A percentile compares a stretch with the other conserved stretches of the same genome.
phyloP scores from a whole-genome alignment of 345 rosid genomes.

The Lumnitzera littorea region DNA sequence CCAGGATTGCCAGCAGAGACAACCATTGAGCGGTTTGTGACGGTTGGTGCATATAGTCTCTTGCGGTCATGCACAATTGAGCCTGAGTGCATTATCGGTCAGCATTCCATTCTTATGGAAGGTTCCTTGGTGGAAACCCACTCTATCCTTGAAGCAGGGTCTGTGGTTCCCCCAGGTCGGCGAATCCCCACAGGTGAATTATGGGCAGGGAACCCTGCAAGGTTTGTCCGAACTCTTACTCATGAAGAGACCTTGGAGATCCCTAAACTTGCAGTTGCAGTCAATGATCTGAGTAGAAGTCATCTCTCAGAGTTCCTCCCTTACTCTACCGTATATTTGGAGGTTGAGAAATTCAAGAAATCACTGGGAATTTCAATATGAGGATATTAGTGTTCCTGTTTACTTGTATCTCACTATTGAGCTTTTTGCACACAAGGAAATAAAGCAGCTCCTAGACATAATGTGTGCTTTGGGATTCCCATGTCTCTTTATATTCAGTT shows the following conservation, averaged over 20 bases:
- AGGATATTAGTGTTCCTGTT: conserved; percentile 1
- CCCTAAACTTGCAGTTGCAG: conserved; percentile 93
- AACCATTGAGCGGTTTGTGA: conserved; percentile 77
- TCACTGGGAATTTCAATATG: conserved; percentile 60
- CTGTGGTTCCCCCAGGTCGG: conserved; percentile 93
- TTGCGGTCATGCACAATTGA: conserved; percentile 88
- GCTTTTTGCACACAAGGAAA: too few relatives aligned
- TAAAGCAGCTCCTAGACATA: too few relatives aligned
- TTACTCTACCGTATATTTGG: conserved; percentile 85
- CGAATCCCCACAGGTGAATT: conserved; percentile 93
- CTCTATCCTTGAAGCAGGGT: conserved; percentile 91
- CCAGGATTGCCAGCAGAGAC: conserved; percentile 95
- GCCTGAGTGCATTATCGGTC: conserved; percentile 98
- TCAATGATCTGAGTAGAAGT: conserved; percentile 67
- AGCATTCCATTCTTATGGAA: conserved; percentile 96
- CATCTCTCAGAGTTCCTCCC: conserved; percentile 86
- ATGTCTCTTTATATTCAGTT: too few relatives aligned
- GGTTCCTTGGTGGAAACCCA: conserved; percentile 91
- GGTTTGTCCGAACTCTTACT: conserved; percentile 70
- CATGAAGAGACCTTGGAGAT: conserved; percentile 92
- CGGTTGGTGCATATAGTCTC: conserved; percentile 81
- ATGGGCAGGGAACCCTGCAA: conserved; percentile 99
- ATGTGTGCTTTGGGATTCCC: too few relatives aligned
- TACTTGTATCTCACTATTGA: too few relatives aligned
- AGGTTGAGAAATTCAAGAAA: conserved; percentile 89